These are phyloP conservation scores for Lactarius sanguifluus DNA, from an alignment of 768 basidiomycete genomes.

Conservation along the genomic window DNA sequence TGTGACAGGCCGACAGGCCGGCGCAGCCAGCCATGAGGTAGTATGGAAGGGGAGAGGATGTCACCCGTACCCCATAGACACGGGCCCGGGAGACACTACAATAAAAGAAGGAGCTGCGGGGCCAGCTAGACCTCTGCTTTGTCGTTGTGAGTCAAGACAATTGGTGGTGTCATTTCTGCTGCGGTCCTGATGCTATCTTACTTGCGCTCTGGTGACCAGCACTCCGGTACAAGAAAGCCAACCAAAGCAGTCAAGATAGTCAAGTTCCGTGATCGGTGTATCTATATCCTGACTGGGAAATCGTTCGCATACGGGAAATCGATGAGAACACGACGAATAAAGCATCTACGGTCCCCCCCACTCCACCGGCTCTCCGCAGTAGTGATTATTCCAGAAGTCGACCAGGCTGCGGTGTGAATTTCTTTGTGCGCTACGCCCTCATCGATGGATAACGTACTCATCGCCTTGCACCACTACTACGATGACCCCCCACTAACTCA, in stretches of 20 bases:
- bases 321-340: not conserved
- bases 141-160: not conserved
- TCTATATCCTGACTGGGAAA: not conserved
- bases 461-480: not conserved
- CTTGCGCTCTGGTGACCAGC: not conserved
- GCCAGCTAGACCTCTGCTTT: not conserved
- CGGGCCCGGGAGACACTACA: not conserved
- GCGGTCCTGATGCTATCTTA: not conserved
- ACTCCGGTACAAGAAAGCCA: not conserved
- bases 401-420: not conserved
- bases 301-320: not conserved
- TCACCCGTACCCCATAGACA: not conserved
- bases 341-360: not conserved
- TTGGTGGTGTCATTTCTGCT: not conserved
- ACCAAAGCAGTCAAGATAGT: not conserved
- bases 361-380: not conserved
- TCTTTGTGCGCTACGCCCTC: not conserved
- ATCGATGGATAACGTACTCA: conserved; percentile 7
- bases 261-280: not conserved
- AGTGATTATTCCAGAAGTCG: not conserved
- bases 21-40: not conserved
- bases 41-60: not conserved
- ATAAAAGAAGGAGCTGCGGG: not conserved
- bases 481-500: not conserved
- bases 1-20: not conserved